Base-by-base conservation (phyloP, 2,329 filamentous ascomycete genomes). In the Truncatella angustata region DNA sequence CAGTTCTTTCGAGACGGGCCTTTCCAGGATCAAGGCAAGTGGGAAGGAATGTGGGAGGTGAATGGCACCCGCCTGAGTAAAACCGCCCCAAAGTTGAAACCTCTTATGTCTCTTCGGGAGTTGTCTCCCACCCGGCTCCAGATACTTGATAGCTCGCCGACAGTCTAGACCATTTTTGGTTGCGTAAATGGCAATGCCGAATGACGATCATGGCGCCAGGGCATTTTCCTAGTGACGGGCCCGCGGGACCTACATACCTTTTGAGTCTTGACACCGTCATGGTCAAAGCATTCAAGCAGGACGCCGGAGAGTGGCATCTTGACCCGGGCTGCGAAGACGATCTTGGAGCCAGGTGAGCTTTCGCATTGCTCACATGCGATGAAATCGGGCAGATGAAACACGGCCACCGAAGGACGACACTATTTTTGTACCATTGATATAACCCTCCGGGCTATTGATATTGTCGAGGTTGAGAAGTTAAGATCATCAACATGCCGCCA, bases 401-500 rank as follows among this genome's bases (percentile, higher is more conserved):
- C 35, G 35, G 23, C 32, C 47, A 42, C 5, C 30, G 35, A 34
- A 23, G 35, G 21, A 16, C 35, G 14, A n/a, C n/a, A 23, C 36
- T 50, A 50, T 50, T 50, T 50, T 50, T 50, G 47, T 34, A 50
- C 36, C 30, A 34, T 40, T 24, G 37, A 40, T 18, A 40, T 21
- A 40, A 20, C 12, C 9, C 18, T 21, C 37, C 37, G 5, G 18
- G n/a, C 37, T 40, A 21, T 40, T 21, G 24, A 21, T 21, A 20
- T 24, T 21, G 18, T 18, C 11, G 10, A 21, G n/a, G 28, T 14
- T 9, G 28, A 14, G 28, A 9, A 32, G 14, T 32, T 32, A 14
- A 32, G 28, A 32, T 32, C 7, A 7, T 9, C 28, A 32, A 32
- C 7, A 32, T 32, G 7, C 28, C 28, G 28, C 14, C 28, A 32